Conservation (phyloP, 1,139 yeast genomes). For the Geotrichum aggregatum region DNA sequence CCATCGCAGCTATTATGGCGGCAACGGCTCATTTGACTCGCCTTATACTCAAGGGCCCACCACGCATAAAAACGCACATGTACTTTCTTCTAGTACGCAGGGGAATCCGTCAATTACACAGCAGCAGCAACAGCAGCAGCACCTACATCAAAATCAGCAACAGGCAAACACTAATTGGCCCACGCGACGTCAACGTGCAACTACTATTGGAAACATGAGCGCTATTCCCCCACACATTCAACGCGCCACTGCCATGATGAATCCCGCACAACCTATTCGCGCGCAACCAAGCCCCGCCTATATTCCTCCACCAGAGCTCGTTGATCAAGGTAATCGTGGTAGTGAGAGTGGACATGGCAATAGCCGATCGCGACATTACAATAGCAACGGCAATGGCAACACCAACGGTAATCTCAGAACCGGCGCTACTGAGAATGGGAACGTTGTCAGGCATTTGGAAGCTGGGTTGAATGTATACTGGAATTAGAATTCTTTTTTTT, state of each 20-base stretch:
- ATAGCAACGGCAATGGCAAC: conserved; percentile 12
- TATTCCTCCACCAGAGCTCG: conserved; percentile 41
- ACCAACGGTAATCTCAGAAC: conserved; percentile 13
- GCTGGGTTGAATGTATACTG: conserved; percentile 31
- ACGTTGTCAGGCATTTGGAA: conserved; percentile 35
- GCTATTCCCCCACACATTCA: conserved; percentile 43
- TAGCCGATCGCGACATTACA: not conserved
- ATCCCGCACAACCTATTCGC: conserved; percentile 40
- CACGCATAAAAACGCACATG: not conserved
- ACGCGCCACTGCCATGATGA: conserved; percentile 42
- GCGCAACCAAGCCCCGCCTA: conserved; percentile 43
- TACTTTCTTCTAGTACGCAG: not conserved
- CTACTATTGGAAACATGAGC: conserved; percentile 43
- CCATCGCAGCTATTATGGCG: not conserved
- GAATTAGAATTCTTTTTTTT: conserved; percentile 6
- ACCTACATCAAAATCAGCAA: not conserved
- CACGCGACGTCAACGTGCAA: conserved; percentile 39
- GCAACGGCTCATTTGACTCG: not conserved
- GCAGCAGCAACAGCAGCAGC: conserved; percentile 12
- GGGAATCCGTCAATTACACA: conserved; percentile 1
- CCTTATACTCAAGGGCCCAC: not conserved
- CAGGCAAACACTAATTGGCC: conserved; percentile 17
- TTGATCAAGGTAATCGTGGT: conserved; percentile 21
- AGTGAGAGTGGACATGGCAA: conserved; percentile 14
- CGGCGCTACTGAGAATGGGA: conserved; percentile 25